phyloP scores from a whole-genome alignment of 2,329 filamentous ascomycete genomes.

The Helicocarpus griseus region DNA sequence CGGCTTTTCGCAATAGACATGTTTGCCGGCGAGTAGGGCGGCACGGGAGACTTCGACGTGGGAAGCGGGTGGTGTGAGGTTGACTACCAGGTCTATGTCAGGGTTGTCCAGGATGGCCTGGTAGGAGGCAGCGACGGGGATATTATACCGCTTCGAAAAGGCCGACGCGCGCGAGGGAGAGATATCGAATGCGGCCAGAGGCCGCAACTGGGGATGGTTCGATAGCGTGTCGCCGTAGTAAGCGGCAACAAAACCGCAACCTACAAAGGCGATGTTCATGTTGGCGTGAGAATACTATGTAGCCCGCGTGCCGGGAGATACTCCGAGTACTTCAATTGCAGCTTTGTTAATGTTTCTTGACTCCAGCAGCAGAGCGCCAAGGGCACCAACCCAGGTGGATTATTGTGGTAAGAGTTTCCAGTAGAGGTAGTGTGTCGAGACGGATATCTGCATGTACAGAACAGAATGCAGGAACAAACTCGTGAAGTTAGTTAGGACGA shows the following conservation, averaged over 20 bases:
- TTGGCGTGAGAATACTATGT: background rate
- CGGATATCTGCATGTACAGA: background rate
- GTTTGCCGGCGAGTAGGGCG: background rate
- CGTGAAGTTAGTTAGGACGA: background rate
- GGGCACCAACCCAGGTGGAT: too few species aligned
- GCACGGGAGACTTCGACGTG: slow-evolving; percentile 1
- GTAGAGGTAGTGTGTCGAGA: slow-evolving; percentile 1
- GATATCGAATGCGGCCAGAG: background rate
- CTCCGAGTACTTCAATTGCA: background rate
- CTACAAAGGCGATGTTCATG: slow-evolving; percentile 1
- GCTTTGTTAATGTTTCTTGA: background rate
- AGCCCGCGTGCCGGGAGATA: too few species aligned
- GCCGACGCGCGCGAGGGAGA: background rate
- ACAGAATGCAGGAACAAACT: slow-evolving; percentile 1
- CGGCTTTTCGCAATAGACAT: slow-evolving; percentile 1
- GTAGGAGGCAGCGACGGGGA: background rate
- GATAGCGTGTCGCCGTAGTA: background rate
- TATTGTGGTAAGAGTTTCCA: slow-evolving; percentile 1
- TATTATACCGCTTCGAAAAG: background rate
- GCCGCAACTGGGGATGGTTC: background rate
- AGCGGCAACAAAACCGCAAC: background rate
- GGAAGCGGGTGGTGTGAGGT: background rate
- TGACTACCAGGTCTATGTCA: background rate
- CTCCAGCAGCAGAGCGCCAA: too few species aligned
- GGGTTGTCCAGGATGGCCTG: background rate